Evolutionary conservation across 345 rosid genomes (phyloP), one percentile per base, ranked within the genome.

Genomic region (Anastatica hierochuntica): DNA sequence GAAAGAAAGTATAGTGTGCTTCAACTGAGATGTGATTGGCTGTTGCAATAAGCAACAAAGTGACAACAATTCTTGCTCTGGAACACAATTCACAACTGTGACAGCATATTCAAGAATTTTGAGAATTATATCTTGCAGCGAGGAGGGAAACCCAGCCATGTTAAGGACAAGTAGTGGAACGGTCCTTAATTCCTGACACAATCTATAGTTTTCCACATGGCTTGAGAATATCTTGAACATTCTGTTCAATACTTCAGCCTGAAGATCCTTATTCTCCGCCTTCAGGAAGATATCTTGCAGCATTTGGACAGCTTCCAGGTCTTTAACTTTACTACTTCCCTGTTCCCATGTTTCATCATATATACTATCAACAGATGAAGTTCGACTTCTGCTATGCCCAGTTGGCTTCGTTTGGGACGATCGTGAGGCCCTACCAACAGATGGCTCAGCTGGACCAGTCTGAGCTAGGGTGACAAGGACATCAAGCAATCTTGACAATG

Each of bases 61-160:
- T 38, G 99, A 88, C 68, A 94, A 81, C 74, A 94, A 62, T 66
- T 94, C 99, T 72, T 94, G 99, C 79, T 94, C 99, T 21, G 99
- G 99, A 57, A 94, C 82, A 67, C 99, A 94, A 74, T 83, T 94
- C 69, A 85, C 95, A 54, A 94, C 95, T 20, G 99, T 94, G 56
- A 94, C 99, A 54, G 99, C 97, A 69, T 88, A 88, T 62, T 88
- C 97, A 70, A 94, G 97, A 74, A 94, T 94, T 77, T 94, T 94
- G 73, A 94, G 75, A 54, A 94, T 85, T 67, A 80, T 85, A 56
- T 85, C 95, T 77, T 85, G 99, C 80, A 94, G 74, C 15, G 94
- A 76, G 63, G 84, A 60, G 60, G 97, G 95, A 60, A 94, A 94
- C 58, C 82, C 89, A 53, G 85, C 86, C 99, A 94, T 94, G 60